Percentiles rank a stretch among this genome's conserved stretches.
Evolutionary conservation across 306 rosid genomes (phyloP).

Genomic region (Acacia confusa): DNA sequence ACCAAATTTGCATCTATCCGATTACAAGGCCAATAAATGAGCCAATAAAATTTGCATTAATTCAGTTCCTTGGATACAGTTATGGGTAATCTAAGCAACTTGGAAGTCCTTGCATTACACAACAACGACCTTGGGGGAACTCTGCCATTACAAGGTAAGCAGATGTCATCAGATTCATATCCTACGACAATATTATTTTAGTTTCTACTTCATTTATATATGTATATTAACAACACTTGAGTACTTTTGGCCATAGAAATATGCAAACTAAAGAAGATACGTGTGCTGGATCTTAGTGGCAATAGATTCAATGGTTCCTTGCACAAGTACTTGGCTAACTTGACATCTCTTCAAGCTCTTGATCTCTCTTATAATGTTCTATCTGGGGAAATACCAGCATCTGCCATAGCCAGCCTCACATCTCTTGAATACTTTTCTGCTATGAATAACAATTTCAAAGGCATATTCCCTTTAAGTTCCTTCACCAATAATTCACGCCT

Average conservation of each 20-base stretch:
- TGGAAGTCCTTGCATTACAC: background rate
- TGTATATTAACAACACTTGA: background rate
- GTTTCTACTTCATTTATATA: background rate
- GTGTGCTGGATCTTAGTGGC: background rate
- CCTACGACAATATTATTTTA: background rate
- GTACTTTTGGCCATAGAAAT: background rate
- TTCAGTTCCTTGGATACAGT: background rate
- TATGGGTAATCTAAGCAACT: background rate
- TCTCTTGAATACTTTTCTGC: background rate
- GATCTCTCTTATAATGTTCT: background rate
- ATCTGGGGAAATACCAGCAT: background rate
- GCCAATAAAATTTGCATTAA: background rate
- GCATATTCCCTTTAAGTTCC: too few species aligned
- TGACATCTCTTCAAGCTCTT: background rate
- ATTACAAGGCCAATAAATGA: background rate
- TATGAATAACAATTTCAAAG: too few species aligned
- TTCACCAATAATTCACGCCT: too few species aligned
- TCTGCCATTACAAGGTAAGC: background rate
- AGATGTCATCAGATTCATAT: background rate
- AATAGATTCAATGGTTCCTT: background rate
- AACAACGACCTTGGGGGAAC: background rate
- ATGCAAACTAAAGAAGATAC: background rate
- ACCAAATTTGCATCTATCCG: background rate
- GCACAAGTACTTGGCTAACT: background rate
- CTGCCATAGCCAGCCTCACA: background rate